Evolutionary conservation across 768 basidiomycete genomes (phyloP).

Genomic region (Boletus sp.): DNA sequence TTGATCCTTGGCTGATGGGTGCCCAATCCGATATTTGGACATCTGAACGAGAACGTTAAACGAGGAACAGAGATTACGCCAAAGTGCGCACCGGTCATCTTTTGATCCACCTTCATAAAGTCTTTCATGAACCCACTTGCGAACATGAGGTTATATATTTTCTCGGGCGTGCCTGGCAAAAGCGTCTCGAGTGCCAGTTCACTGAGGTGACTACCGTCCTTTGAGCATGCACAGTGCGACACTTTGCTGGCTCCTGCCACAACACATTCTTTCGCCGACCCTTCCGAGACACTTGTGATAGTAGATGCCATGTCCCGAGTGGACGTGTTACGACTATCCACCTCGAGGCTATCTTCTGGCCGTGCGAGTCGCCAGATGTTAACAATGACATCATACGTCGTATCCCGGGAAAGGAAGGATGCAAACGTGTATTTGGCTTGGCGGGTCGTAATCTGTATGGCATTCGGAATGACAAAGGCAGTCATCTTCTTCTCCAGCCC

Average conservation of each 20-base stretch:
- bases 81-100: slow-evolving; percentile 67
- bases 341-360: slow-evolving; percentile 51
- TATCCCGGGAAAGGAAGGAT: slow-evolving; percentile 94
- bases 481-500: slow-evolving; percentile 96
- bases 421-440: slow-evolving; percentile 90
- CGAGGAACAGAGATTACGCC: too few species aligned
- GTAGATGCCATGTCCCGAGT: slow-evolving; percentile 19
- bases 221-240: slow-evolving; percentile 74
- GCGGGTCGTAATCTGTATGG: slow-evolving; percentile 84
- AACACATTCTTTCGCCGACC: background rate
- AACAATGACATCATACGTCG: slow-evolving; percentile 91
- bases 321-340: slow-evolving; percentile 18
- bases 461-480: slow-evolving; percentile 96
- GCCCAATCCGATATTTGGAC: slow-evolving; percentile 96
- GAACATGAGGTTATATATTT: slow-evolving; percentile 95
- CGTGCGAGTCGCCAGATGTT: slow-evolving; percentile 94
- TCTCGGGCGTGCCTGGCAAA: slow-evolving; percentile 89
- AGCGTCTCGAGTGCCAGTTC: slow-evolving; percentile 77
- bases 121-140: slow-evolving; percentile 94
- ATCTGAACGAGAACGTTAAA: slow-evolving; percentile 46
- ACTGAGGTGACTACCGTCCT: slow-evolving; percentile 62
- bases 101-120: slow-evolving; percentile 89
- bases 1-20: slow-evolving; percentile 58
- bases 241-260: slow-evolving; percentile 42
- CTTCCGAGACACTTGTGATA: slow-evolving; percentile 20